These are phyloP conservation scores for Nitzschia putrida DNA, from an alignment of 108 stramenopile genomes.

Conservation along the genomic window DNA sequence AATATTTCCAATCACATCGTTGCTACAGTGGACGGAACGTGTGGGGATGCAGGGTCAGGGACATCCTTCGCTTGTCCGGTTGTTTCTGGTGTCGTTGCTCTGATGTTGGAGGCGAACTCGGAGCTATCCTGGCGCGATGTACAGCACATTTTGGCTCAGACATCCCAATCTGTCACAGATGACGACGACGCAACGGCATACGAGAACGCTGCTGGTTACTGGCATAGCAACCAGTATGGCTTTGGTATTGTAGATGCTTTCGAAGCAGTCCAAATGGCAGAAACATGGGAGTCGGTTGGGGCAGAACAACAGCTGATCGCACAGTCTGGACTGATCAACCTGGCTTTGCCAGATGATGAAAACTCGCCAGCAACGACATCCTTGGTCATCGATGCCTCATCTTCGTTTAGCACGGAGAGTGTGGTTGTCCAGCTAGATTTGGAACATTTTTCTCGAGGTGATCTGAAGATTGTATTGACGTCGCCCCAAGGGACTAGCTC, in stretches of 20 bases:
- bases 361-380: background rate
- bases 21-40: slow-evolving; percentile 29
- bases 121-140: slow-evolving; percentile 54
- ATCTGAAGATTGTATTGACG: slow-evolving; percentile 31
- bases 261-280: slow-evolving; percentile 31
- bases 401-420: slow-evolving; percentile 4
- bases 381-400: background rate
- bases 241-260: slow-evolving; percentile 57
- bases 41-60: slow-evolving; percentile 27
- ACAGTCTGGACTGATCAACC: slow-evolving; percentile 12
- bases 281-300: slow-evolving; percentile 32
- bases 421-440: slow-evolving; percentile 33
- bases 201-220: slow-evolving; percentile 37
- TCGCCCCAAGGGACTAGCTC: slow-evolving; percentile 38
- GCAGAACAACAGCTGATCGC: slow-evolving; percentile 25
- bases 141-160: slow-evolving; percentile 44
- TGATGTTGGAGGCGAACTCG: slow-evolving; percentile 52
- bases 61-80: slow-evolving; percentile 48
- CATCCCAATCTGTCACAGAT: slow-evolving; percentile 22
- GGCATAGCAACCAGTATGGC: slow-evolving; percentile 44
- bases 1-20: slow-evolving; percentile 19
- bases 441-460: slow-evolving; percentile 28
- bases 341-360: slow-evolving; percentile 20
- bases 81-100: slow-evolving; percentile 48
- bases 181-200: slow-evolving; percentile 14